These are phyloP conservation scores for Globisporangium radiosum DNA, from an alignment of 352 stramenopile genomes.

Conservation along the genomic window DNA sequence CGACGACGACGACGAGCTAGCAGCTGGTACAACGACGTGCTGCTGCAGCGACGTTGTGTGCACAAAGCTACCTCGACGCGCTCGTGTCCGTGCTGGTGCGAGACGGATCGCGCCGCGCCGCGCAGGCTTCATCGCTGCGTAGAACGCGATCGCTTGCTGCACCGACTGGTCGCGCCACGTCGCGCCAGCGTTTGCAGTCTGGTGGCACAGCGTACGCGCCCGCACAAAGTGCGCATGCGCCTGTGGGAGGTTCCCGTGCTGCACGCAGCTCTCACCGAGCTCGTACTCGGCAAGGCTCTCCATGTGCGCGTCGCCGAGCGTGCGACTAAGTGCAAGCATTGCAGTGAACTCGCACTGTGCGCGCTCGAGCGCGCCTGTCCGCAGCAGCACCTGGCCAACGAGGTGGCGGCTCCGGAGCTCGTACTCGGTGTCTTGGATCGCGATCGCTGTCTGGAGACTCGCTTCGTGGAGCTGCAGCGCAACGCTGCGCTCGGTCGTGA, in stretches of 20 bases:
- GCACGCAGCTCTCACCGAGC: conserved; percentile 36
- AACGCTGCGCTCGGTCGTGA: conserved; percentile 25
- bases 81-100: not conserved
- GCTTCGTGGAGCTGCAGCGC: conserved; percentile 40
- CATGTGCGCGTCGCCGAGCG: conserved; percentile 29
- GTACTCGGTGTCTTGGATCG: conserved; percentile 28
- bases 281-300: conserved; percentile 45
- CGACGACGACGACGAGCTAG: not conserved
- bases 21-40: not conserved
- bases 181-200: conserved; percentile 28
- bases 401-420: conserved; percentile 35
- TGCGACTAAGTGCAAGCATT: conserved; percentile 29
- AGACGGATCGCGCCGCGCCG: conserved; percentile 25
- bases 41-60: not conserved
- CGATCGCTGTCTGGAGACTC: conserved; percentile 31
- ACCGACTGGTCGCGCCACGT: conserved; percentile 36
- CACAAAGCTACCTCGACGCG: conserved; percentile 2
- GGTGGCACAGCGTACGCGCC: conserved; percentile 37
- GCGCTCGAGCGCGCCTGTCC: conserved; percentile 29
- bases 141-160: conserved; percentile 50
- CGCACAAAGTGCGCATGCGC: conserved; percentile 32
- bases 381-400: conserved; percentile 26
- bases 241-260: conserved; percentile 26
- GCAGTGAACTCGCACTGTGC: conserved; percentile 34
- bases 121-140: conserved; percentile 24